Percentiles rank a stretch among this genome's conserved stretches.
Conservation (phyloP, 805 yeast genomes). For the Saccharomycopsis sp. region DNA sequence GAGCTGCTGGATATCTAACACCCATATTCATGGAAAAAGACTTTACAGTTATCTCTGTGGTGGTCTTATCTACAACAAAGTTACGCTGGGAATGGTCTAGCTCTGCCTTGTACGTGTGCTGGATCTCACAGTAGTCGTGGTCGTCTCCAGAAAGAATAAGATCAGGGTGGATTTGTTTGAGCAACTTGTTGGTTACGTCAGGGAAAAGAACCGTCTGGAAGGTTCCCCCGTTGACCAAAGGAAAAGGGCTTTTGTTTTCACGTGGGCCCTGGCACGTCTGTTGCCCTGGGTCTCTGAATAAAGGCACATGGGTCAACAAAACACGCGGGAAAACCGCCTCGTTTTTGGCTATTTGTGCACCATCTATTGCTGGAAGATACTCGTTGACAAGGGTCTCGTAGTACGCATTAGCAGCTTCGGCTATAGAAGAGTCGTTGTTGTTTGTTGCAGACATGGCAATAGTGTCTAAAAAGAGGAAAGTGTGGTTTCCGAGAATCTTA, state of each 20-base stretch:
- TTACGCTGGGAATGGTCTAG: constrained; percentile 13
- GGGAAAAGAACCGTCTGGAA: constrained; percentile 83
- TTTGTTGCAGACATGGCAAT: constrained; percentile 66
- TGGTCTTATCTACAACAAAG: constrained; percentile 24
- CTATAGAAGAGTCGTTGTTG: constrained; percentile 35
- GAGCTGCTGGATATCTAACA: constrained; percentile 76
- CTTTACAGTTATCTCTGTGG: constrained; percentile 81
- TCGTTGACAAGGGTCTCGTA: constrained; percentile 29
- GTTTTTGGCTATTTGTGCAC: constrained; percentile 21
- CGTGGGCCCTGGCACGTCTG: constrained; percentile 72
- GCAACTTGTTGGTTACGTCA: constrained; percentile 49
- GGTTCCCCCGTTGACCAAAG: constrained; percentile 69
- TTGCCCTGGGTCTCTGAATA: constrained; percentile 57
- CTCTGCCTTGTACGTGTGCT: constrained; percentile 37
- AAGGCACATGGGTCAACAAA: constrained; percentile 80
- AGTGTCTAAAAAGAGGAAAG: constrained; percentile 72
- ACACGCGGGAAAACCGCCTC: constrained; percentile 47
- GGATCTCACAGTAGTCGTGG: constrained; percentile 86
- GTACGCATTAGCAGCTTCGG: constrained; percentile 43
- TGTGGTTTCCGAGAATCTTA: constrained; percentile 57
- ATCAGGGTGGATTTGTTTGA: constrained; percentile 55
- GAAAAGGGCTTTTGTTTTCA: constrained; percentile 61
- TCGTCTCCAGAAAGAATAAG: constrained; percentile 88
- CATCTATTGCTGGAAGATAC: constrained; percentile 24
- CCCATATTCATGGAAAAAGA: constrained; percentile 94